These are phyloP conservation scores for Penicillium salamii DNA, from an alignment of 495 filamentous ascomycete genomes.

Conservation along the genomic window DNA sequence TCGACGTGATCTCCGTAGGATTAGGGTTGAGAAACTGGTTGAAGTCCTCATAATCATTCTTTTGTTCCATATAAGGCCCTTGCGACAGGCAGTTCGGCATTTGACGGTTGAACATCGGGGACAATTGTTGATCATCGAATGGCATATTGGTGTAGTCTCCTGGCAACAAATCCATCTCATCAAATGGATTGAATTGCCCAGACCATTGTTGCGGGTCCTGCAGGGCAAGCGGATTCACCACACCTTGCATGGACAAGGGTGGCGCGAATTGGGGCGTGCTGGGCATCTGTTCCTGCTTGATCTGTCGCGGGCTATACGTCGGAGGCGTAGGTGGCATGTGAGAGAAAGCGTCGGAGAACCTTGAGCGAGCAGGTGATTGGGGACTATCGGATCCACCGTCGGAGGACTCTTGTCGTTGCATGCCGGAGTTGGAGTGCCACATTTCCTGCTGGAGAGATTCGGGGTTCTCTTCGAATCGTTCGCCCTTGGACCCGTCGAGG, in stretches of 20 bases:
- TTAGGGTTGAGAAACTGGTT: constrained; percentile 45
- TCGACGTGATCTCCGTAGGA: constrained; percentile 42
- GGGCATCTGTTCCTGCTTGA: constrained; percentile 33
- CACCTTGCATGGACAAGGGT: constrained; percentile 32
- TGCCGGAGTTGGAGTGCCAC: constrained; percentile 46
- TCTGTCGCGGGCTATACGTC: constrained; percentile 33
- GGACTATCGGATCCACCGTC: constrained; percentile 52
- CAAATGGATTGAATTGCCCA: constrained; percentile 31
- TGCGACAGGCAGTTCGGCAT: constrained; percentile 38
- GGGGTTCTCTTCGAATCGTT: constrained; percentile 58
- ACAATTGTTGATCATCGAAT: constrained; percentile 37
- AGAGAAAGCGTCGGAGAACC: constrained; percentile 37
- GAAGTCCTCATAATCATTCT: constrained; percentile 41
- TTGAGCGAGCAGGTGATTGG: constrained; percentile 40
- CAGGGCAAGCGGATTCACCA: constrained; percentile 40
- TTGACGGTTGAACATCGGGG: constrained; percentile 40
- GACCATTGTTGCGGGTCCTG: constrained; percentile 35
- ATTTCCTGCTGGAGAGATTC: constrained; percentile 54
- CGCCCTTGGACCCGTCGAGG: constrained; percentile 48
- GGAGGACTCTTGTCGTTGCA: constrained; percentile 53
- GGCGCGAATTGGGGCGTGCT: constrained; percentile 16
- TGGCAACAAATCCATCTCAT: constrained; percentile 43
- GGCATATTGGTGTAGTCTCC: constrained; percentile 32
- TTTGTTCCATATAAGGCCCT: constrained; percentile 26
- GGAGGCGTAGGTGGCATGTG: constrained; percentile 38